Base-by-base conservation (phyloP, 2,329 filamentous ascomycete genomes). In the Teratosphaeria gauchensis region DNA sequence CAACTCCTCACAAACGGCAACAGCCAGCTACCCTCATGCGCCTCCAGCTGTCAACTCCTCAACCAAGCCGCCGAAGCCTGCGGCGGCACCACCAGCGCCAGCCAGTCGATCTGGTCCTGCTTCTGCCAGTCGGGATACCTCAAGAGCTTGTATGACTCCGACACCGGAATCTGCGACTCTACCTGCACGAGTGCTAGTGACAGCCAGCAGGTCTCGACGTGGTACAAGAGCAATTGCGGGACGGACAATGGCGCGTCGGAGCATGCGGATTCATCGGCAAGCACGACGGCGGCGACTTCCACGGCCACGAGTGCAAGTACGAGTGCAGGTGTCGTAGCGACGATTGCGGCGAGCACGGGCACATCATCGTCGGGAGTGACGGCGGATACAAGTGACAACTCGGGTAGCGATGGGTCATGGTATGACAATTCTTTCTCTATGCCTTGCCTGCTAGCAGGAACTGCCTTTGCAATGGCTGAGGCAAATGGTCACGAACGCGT, bases 81-180 rank as follows among this genome's bases (percentile, higher is more conserved):
- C 73, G 80, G 82, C 81, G 3, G 78, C 75, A 28, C 72, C 80
- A 4, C 63, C 28, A 71, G 74, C 6, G 78, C 79, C 55, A 77
- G 79, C 54, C 71, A 80, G 48, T 68, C 72, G 21, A 80, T 78
- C 51, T 89, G 83, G 56, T 77, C 79, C 38, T 95, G 90, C 74
- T 91, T 95, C 76, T 95, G 90, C 75, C 76, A 79, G 65, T 84
- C 87, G 55, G 63, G 77, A 12, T 75, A 80, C 24, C 79, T 94
- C 2, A 75, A 78, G 3, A 72, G 78, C 8, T 84, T 90, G 58
- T 80, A 82, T 33, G 80, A 78, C 35, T 78, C 80, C 1, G 62
- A 63, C 2, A 57, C 31, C 5, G 67, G 3, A 4, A 80, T 89
- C 14, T 92, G 89, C 74, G 81, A 84, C 60, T 67, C 74, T 67